A percentile compares a stretch with the other conserved stretches of the same genome.
These are phyloP conservation scores for Hammondia hammondi DNA, from an alignment of 169 alveolate species.

Conservation along the genomic window DNA sequence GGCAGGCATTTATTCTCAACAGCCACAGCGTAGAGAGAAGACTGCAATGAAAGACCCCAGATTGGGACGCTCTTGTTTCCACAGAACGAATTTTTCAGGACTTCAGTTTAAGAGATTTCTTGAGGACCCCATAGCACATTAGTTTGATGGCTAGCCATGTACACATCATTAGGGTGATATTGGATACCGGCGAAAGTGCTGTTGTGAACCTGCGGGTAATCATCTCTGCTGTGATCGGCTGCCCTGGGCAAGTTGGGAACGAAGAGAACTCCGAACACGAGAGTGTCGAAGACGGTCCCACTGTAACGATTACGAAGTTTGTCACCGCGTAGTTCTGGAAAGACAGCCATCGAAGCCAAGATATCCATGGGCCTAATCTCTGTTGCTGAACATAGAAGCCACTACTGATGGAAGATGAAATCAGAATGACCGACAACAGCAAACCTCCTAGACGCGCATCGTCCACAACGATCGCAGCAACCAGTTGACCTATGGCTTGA, in stretches of 20 bases:
- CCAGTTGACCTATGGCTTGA: conserved; percentile 36
- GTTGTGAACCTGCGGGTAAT: conserved; percentile 8
- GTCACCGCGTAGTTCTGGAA: conserved; percentile 23
- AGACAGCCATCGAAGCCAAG: conserved; percentile 34
- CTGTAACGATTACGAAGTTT: background rate
- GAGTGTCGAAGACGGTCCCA: background rate
- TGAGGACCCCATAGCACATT: conserved; percentile 8
- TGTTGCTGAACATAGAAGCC: conserved; percentile 27
- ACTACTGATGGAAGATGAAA: background rate
- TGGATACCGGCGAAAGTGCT: background rate
- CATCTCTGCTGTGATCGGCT: conserved; percentile 30
- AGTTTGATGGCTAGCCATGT: conserved; percentile 5
- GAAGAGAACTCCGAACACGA: conserved; percentile 3
- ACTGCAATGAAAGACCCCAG: too few relatives aligned
- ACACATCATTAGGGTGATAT: background rate
- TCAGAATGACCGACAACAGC: conserved; percentile 41
- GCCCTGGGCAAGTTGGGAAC: background rate
- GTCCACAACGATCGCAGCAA: conserved; percentile 35
- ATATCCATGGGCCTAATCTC: conserved; percentile 27
- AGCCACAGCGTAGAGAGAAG: too few relatives aligned
- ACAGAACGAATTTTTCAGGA: background rate
- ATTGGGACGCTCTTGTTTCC: too few relatives aligned
- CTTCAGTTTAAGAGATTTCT: conserved; percentile 6
- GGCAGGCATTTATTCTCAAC: too few relatives aligned
- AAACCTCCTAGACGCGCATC: conserved; percentile 34